phyloP scores from a whole-genome alignment of 805 yeast species.

The Starmera caribaea region DNA sequence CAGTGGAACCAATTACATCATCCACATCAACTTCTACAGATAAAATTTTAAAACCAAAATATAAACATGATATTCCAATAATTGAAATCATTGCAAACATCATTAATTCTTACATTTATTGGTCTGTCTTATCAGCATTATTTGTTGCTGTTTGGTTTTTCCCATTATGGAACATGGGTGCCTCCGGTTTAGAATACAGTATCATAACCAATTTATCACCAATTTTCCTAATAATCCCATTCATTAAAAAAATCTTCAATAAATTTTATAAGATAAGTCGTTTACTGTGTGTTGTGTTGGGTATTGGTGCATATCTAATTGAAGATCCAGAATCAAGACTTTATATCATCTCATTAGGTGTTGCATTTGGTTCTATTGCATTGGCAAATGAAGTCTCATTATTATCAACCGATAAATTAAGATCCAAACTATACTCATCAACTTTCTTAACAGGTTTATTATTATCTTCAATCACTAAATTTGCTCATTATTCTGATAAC shows the following conservation, averaged over 20 bases:
- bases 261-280: slow-evolving; percentile 45
- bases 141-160: slow-evolving; percentile 91
- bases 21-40: background rate
- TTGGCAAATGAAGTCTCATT: slow-evolving; percentile 28
- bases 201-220: slow-evolving; percentile 46
- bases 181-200: slow-evolving; percentile 88
- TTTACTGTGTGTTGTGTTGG: slow-evolving; percentile 45
- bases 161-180: slow-evolving; percentile 97
- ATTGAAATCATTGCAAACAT: slow-evolving; percentile 33
- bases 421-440: slow-evolving; percentile 27
- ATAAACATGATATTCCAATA: slow-evolving; percentile 17
- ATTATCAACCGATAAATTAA: slow-evolving; percentile 13
- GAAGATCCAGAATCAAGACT: slow-evolving; percentile 64
- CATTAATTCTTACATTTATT: slow-evolving; percentile 67
- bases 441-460: slow-evolving; percentile 66
- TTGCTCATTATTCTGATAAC: slow-evolving; percentile 71
- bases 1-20: slow-evolving; percentile 9
- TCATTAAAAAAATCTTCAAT: slow-evolving; percentile 29
- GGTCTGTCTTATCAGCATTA: slow-evolving; percentile 77
- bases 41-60: slow-evolving; percentile 11
- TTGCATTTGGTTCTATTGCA: slow-evolving; percentile 50
- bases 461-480: slow-evolving; percentile 65
- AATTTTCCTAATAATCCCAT: slow-evolving; percentile 37
- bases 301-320: slow-evolving; percentile 67
- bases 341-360: slow-evolving; percentile 54